Percentiles rank a stretch among this genome's conserved stretches.
These are phyloP conservation scores for Pseudoperonospora humuli DNA, from an alignment of 352 stramenopile genomes.

Conservation along the genomic window DNA sequence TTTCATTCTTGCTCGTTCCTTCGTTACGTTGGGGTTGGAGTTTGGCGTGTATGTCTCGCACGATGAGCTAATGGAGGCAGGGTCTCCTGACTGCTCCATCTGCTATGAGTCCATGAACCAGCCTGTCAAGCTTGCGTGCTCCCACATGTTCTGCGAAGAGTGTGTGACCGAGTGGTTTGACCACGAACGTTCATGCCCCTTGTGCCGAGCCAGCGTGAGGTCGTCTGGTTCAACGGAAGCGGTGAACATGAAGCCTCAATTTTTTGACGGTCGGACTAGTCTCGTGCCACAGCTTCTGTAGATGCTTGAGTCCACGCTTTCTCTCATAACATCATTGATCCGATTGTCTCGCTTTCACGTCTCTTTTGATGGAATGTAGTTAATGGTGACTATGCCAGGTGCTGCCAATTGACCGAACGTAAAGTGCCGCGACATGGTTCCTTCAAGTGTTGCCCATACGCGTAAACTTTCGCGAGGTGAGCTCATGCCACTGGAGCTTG, in stretches of 20 bases:
- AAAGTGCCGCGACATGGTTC: constrained; percentile 47
- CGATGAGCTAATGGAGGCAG: constrained; percentile 53
- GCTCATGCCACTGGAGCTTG: no score
- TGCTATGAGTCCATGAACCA: constrained; percentile 71
- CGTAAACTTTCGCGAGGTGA: constrained; percentile 17
- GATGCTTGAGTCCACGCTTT: constrained; percentile 8
- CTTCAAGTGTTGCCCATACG: constrained; percentile 56
- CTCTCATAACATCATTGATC: constrained; percentile 8
- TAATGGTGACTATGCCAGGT: constrained; percentile 29
- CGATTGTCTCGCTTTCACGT: constrained; percentile 2
- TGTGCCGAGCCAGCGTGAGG: constrained; percentile 56
- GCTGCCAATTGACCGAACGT: constrained; percentile 39
- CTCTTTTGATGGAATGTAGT: constrained; percentile 13
- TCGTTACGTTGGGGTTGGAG: constrained; percentile 55
- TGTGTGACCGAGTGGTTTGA: constrained; percentile 82
- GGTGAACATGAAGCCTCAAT: constrained; percentile 53
- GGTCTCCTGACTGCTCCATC: constrained; percentile 66
- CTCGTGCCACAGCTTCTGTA: constrained; percentile 70
- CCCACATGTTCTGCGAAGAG: constrained; percentile 82
- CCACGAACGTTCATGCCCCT: constrained; percentile 68
- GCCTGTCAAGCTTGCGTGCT: constrained; percentile 66
- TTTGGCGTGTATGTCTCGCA: constrained; percentile 58
- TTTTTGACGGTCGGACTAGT: constrained; percentile 68
- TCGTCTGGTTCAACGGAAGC: constrained; percentile 12
- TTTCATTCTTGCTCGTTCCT: constrained; percentile 39